Evolutionary conservation across 2,329 filamentous ascomycete species (phyloP), one percentile per base, ranked within the genome.

Genomic region (Scorias spongiosa): DNA sequence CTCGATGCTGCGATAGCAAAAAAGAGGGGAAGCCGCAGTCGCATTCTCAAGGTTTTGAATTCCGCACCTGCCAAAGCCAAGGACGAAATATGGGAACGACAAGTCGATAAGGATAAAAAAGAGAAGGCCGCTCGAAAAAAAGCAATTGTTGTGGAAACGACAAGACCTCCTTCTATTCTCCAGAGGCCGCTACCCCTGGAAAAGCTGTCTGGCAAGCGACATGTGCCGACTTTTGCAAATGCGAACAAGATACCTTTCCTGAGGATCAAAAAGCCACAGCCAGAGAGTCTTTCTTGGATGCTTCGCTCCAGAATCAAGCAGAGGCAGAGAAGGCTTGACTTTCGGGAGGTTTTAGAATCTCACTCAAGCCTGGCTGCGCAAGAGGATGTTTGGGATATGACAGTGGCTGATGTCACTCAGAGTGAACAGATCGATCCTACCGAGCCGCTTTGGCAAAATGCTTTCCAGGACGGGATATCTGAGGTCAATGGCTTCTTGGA

Each of bases 201-300:
- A 9, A 40, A 55, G 36, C 49, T 83, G 1, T 62, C 62, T 10
- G 72, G 71, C 9, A 62, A 61, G 6, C 71, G 80, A 17, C 68
- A 72, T 39, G 67, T 84, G 2, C 83, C 83, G 1, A 63, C 64
- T 1, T 56, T 85, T 1, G 64, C 72, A 29, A 69, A 72, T 3
- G 68, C 77, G 2, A 66, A 69, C 36, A 69, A 68, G 20, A 61
- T 78, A 18, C 75, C 81, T 1, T 81, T 87, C 54, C 59, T 89
- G 26, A 75, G 83, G 30, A 61, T 80, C 39, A 70, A 66, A 48
- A 83, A 81, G 58, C 78, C 78, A 4, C 80, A 87, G 58, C 72
- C 79, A 2, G 56, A 57, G 1, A 61, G 62, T n/a, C 60, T 88
- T 15, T 72, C 69, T n/a, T 63, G 71, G 8, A 68, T 80, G 12